Base-by-base conservation (phyloP, 495 filamentous ascomycete genomes). In the Penicillium canescens region DNA sequence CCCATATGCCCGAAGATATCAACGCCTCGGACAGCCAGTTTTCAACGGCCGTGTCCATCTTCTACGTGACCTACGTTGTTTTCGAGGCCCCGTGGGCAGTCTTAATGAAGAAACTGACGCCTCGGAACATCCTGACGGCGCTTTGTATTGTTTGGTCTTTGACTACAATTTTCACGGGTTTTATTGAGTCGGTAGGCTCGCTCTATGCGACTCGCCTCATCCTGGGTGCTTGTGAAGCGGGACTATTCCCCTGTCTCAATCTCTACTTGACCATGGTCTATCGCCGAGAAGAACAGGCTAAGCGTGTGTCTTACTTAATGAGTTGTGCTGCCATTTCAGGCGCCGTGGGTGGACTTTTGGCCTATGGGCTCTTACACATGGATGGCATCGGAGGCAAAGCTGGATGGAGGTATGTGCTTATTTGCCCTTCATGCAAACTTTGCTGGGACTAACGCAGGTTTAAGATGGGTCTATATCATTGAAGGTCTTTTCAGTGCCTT, bases 201-300 rank as follows among this genome's bases (percentile, higher is more conserved):
- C 66, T 84, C 11, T 73, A 80, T 44, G 83, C 79, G 10, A 78
- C 76, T n/a, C 75, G 86, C 12, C 60, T 89, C 6, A 74, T 90
- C 40, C 71, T 89, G 0, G 86, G 86, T 3, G 74, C 71, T 2
- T 79, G 82, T 34, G 86, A 89, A 65, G 85, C 84, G 0, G 85
- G 85, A 3, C 76, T 92, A 7, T 90, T 92, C 59, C 90, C 90
- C 0, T 81, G 81, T 24, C 69, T 82, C 14, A 75, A 78, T 34
- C 62, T 82, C 37, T 82, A 84, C 46, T 47, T 80, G 21, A 77
- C 75, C 1, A 71, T 76, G 62, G 76, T 80, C 12, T 81, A 82
- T 59, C 72, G 75, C 0, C 69, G 77, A 6, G 70, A 70, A 44
- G 74, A 79, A 42, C 74, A 76, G 35, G 70, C 74, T 6, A 72